Evolutionary conservation across 192 early-diverging fungal genomes (phyloP).

Genomic region (Backusella westeae): DNA sequence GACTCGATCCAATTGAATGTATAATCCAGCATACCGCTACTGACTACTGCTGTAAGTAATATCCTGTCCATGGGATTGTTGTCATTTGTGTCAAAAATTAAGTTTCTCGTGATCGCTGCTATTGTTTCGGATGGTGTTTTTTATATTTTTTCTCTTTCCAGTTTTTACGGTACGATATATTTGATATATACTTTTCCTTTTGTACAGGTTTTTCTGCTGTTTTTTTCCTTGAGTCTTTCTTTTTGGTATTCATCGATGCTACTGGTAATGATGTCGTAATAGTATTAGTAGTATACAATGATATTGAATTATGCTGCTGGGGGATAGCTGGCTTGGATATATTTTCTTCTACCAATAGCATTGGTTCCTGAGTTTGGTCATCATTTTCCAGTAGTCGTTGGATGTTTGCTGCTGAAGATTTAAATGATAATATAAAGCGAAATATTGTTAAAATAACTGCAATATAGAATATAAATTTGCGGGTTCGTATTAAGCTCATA

Average conservation of each 20-base stretch:
- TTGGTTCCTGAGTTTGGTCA: neutral
- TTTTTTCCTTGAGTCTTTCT: neutral
- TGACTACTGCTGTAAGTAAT: slow-evolving; percentile 36
- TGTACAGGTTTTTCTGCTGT: neutral
- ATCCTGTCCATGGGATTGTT: neutral
- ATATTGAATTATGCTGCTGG: neutral
- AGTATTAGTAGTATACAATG: neutral
- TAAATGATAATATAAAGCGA: neutral
- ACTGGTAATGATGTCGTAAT: neutral
- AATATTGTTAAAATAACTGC: neutral
- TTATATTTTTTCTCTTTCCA: neutral
- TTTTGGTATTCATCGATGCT: neutral
- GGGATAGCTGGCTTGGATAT: neutral
- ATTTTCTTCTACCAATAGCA: neutral
- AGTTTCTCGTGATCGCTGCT: neutral
- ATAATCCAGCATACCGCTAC: slow-evolving; percentile 37
- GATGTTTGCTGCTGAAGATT: neutral
- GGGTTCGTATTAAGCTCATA: neutral
- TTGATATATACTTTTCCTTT: neutral
- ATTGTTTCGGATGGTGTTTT: neutral
- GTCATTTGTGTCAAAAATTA: neutral
- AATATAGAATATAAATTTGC: neutral
- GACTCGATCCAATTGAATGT: slow-evolving; percentile 42
- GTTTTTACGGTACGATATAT: neutral
- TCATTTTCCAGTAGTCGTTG: neutral